Percentiles rank a stretch among this genome's conserved stretches.
Evolutionary conservation across 2,329 filamentous ascomycete species (phyloP).

Genomic region (Cryphonectria carpinicola): DNA sequence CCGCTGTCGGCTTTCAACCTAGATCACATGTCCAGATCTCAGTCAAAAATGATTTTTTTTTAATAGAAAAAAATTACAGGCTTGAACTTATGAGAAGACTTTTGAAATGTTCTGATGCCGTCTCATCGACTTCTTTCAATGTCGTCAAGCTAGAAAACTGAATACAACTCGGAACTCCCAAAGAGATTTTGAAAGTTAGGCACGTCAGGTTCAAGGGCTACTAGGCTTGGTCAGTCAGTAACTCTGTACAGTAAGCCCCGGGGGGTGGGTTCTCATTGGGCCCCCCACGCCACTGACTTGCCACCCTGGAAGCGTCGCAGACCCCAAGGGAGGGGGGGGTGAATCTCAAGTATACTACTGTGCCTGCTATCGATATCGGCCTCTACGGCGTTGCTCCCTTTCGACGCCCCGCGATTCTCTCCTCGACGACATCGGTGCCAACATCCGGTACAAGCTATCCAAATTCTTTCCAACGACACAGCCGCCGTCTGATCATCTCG

Average conservation of each 20-base stretch:
- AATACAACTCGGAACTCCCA: background rate
- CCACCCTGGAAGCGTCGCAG: background rate
- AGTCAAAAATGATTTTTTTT: background rate
- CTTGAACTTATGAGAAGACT: background rate
- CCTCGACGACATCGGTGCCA: slow-evolving; percentile 4
- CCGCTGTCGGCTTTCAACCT: slow-evolving; percentile 14
- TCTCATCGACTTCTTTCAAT: background rate
- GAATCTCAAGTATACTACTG: background rate
- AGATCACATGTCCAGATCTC: background rate
- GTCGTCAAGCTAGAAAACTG: background rate
- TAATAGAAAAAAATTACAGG: background rate
- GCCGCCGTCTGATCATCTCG: background rate
- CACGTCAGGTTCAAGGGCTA: background rate
- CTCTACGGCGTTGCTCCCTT: background rate
- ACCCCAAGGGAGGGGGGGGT: too few relatives aligned
- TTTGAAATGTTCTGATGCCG: background rate
- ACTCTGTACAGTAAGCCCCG: background rate
- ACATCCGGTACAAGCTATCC: background rate
- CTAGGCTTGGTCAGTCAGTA: background rate
- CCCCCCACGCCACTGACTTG: background rate
- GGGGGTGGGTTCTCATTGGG: background rate
- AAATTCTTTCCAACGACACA: background rate
- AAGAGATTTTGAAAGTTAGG: background rate
- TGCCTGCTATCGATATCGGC: slow-evolving; percentile 7
- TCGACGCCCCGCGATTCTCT: slow-evolving; percentile 14